Conservation (phyloP, 371 early-diverging fungal genomes). For the Nosema muscidifuracis region DNA sequence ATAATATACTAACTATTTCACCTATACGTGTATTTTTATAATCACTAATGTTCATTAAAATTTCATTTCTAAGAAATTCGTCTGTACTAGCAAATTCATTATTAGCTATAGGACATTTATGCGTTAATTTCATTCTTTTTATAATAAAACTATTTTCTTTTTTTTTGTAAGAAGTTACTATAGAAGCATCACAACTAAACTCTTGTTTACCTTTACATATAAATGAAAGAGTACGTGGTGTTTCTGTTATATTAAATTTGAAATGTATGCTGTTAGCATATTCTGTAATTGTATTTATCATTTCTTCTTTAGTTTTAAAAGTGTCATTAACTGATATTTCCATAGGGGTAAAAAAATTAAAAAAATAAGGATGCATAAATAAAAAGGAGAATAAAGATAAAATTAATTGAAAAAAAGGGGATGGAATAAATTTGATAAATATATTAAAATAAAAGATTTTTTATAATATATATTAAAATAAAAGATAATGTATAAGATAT, state of each 20-base stretch:
- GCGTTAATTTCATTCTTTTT: slow-evolving; percentile 55
- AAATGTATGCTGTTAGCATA: slow-evolving; percentile 52
- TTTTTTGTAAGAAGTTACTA: slow-evolving; percentile 51
- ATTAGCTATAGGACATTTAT: slow-evolving; percentile 57
- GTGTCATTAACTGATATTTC: slow-evolving; percentile 52
- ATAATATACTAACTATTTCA: slow-evolving; percentile 49
- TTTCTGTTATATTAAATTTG: slow-evolving; percentile 49
- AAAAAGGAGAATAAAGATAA: neutral
- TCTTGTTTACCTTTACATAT: slow-evolving; percentile 58
- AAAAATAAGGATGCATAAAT: neutral
- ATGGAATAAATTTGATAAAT: too few species aligned
- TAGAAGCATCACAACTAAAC: slow-evolving; percentile 58
- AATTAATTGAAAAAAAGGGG: too few species aligned
- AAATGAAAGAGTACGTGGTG: slow-evolving; percentile 49
- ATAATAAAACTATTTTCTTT: slow-evolving; percentile 56
- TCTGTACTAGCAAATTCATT: slow-evolving; percentile 20
- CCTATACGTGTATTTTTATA: slow-evolving; percentile 43
- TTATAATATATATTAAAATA: neutral
- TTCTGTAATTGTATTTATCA: slow-evolving; percentile 49
- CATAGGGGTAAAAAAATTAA: slow-evolving; percentile 1
- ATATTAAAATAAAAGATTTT: neutral
- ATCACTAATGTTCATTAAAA: slow-evolving; percentile 17
- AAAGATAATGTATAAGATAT: neutral
- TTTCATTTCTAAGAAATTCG: slow-evolving; percentile 44
- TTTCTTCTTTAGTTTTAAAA: slow-evolving; percentile 58